These are phyloP conservation scores for Chamaecrista fasciculata DNA, from an alignment of 306 rosid species.

Conservation along the genomic window DNA sequence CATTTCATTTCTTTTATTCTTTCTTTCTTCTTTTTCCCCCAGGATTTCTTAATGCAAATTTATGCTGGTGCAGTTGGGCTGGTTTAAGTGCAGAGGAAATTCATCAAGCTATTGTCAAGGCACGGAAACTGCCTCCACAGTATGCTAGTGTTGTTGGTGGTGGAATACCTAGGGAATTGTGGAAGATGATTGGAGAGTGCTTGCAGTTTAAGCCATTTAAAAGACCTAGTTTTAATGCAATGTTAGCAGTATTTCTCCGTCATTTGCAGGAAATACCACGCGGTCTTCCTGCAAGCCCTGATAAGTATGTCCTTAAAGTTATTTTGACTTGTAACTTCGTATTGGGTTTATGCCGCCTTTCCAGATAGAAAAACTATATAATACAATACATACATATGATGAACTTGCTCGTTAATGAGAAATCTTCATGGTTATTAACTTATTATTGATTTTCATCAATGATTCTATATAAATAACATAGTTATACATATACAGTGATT, in stretches of 20 bases:
- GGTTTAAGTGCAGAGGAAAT: constrained; percentile 92
- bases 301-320: constrained; percentile 62
- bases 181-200: constrained; percentile 99
- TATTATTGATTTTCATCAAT: constrained; percentile 11
- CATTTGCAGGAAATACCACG: constrained; percentile 93
- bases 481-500: constrained; percentile 59
- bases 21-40: constrained; percentile 22
- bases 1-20: constrained; percentile 34
- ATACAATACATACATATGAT: constrained; percentile 8
- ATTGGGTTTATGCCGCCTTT: constrained; percentile 24
- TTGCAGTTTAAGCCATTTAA: constrained; percentile 85
- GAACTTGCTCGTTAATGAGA: constrained; percentile 27
- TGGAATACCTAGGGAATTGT: constrained; percentile 95
- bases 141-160: constrained; percentile 97
- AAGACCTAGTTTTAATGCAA: constrained; percentile 87
- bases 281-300: constrained; percentile 91
- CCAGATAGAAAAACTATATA: constrained; percentile 15
- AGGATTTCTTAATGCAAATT: constrained; percentile 31
- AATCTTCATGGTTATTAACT: constrained; percentile 10
- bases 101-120: constrained; percentile 72
- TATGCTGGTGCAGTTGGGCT: constrained; percentile 81
- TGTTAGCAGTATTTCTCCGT: constrained; percentile 83
- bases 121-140: constrained; percentile 90
- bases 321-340: constrained; percentile 22
- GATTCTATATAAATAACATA: constrained; percentile 18